Percentiles rank a stretch among this genome's conserved stretches.
Evolutionary conservation across 1,284 basidiomycete genomes (phyloP).

Genomic region (Heliocybe sulcata): DNA sequence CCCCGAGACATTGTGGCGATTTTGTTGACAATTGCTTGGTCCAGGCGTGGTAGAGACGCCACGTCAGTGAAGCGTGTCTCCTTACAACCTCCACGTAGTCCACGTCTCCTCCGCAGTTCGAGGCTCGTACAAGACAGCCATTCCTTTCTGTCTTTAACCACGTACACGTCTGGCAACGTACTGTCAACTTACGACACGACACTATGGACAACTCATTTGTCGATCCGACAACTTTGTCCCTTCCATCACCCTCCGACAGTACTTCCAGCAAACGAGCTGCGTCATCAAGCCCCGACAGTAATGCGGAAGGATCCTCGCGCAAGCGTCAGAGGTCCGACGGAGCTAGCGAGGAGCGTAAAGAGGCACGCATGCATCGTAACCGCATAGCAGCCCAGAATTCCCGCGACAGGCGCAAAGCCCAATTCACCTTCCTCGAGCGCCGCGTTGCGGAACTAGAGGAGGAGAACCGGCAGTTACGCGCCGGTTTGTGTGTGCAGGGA

Average conservation of each 20-base stretch:
- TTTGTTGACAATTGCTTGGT: neutral
- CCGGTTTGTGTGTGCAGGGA: constrained; percentile 22
- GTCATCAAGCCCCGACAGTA: neutral
- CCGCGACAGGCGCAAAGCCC: constrained; percentile 73
- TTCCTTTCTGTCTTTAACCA: neutral
- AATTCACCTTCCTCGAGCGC: constrained; percentile 45
- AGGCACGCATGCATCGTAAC: constrained; percentile 77
- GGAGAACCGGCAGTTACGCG: constrained; percentile 36
- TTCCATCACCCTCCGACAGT: constrained; percentile 11
- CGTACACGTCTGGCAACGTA: neutral
- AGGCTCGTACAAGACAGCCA: neutral
- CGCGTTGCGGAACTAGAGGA: constrained; percentile 37
- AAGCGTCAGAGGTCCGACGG: constrained; percentile 61
- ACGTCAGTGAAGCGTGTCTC: neutral
- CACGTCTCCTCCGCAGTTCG: constrained; percentile 1
- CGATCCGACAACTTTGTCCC: neutral
- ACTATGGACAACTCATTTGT: neutral
- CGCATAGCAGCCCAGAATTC: constrained; percentile 82
- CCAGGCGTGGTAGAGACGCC: neutral
- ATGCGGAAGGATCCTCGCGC: constrained; percentile 38
- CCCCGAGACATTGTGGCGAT: neutral
- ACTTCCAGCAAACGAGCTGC: neutral
- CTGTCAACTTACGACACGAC: neutral
- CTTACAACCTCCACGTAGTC: constrained; percentile 1
- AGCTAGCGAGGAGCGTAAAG: constrained; percentile 68